Evolutionary conservation across 257 asterid genomes (phyloP).

Genomic region (Avicennia marina): DNA sequence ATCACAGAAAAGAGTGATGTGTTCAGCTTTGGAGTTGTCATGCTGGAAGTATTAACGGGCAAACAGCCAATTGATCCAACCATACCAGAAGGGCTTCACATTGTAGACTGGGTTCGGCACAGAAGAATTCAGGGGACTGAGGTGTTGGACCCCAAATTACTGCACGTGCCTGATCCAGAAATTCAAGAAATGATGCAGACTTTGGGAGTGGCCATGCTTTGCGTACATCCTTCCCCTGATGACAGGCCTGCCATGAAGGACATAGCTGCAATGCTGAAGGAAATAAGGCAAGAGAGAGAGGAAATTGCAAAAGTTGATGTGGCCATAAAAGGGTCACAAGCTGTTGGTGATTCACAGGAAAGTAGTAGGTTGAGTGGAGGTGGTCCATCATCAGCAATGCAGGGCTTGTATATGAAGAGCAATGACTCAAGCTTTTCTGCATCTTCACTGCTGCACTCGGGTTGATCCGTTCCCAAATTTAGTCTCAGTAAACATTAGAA

Average conservation of each 20-base stretch:
- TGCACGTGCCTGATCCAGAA: constrained; percentile 46
- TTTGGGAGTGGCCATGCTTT: constrained; percentile 75
- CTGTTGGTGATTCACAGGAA: constrained; percentile 18
- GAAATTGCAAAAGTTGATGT: constrained; percentile 41
- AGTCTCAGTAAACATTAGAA: constrained; percentile 28
- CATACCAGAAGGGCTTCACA: constrained; percentile 74
- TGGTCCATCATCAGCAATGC: constrained; percentile 46
- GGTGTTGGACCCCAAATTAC: constrained; percentile 44
- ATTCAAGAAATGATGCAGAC: constrained; percentile 79
- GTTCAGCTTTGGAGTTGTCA: constrained; percentile 81
- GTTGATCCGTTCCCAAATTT: constrained; percentile 36
- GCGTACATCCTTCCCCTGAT: constrained; percentile 62
- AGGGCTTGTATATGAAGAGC: constrained; percentile 44
- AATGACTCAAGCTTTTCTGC: constrained; percentile 61
- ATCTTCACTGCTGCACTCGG: constrained; percentile 56
- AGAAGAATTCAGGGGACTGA: constrained; percentile 36
- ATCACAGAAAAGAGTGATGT: constrained; percentile 85
- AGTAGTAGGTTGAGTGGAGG: constrained; percentile 17
- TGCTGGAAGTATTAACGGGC: constrained; percentile 71
- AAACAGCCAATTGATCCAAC: constrained; percentile 82
- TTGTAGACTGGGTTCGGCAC: constrained; percentile 79
- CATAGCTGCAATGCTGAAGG: constrained; percentile 74
- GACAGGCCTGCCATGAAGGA: constrained; percentile 89
- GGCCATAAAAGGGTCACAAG: constrained; percentile 34
- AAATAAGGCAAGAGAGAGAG: constrained; percentile 66